Evolutionary conservation across 805 yeast genomes (phyloP).

Genomic region (Helenozyma baotianmanensis): DNA sequence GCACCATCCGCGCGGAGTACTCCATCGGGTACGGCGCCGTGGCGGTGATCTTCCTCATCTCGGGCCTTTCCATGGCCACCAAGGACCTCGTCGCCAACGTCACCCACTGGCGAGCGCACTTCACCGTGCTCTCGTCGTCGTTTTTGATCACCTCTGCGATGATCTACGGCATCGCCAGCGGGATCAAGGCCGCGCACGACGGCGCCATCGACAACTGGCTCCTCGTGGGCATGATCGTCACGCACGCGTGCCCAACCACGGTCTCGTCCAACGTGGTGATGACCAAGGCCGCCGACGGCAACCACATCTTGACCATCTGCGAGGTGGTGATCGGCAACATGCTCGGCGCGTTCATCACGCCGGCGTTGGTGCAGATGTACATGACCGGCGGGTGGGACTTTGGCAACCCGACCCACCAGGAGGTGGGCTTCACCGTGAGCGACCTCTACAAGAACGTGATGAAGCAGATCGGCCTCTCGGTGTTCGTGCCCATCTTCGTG

Average conservation of each 20-base stretch:
- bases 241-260: slow-evolving; percentile 88
- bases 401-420: slow-evolving; percentile 66
- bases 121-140: slow-evolving; percentile 60
- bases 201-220: slow-evolving; percentile 67
- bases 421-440: slow-evolving; percentile 42
- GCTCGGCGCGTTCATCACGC: slow-evolving; percentile 83
- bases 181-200: slow-evolving; percentile 54
- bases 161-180: slow-evolving; percentile 69
- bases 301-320: slow-evolving; percentile 70
- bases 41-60: slow-evolving; percentile 75
- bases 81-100: slow-evolving; percentile 56
- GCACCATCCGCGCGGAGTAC: slow-evolving; percentile 68
- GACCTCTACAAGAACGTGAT: slow-evolving; percentile 68
- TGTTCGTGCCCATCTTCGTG: slow-evolving; percentile 81
- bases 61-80: slow-evolving; percentile 76
- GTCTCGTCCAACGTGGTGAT: slow-evolving; percentile 89
- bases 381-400: slow-evolving; percentile 57
- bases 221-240: slow-evolving; percentile 74
- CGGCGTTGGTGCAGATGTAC: slow-evolving; percentile 76
- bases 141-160: slow-evolving; percentile 69
- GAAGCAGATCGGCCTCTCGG: slow-evolving; percentile 82
- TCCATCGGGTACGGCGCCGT: slow-evolving; percentile 83
- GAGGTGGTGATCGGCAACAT: slow-evolving; percentile 84
- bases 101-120: slow-evolving; percentile 78
- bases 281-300: slow-evolving; percentile 84